Conservation (phyloP, 2,329 filamentous ascomycete genomes). For the Alternaria consortialis region DNA sequence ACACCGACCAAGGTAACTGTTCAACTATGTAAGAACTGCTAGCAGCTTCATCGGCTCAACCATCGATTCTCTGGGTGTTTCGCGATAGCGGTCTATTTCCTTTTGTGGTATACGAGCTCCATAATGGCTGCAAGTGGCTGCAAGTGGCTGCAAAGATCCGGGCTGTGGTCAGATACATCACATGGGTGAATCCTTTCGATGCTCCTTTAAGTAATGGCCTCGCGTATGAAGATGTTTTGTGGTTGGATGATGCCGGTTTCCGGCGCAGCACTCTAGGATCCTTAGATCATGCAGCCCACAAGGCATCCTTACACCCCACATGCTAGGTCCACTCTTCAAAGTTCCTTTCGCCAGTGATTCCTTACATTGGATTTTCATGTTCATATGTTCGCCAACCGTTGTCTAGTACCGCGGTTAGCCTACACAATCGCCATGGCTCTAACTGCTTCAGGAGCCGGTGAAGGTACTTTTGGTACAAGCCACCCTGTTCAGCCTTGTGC, state of each 20-base stretch:
- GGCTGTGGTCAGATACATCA: neutral
- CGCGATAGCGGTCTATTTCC: neutral
- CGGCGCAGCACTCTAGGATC: neutral
- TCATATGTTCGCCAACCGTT: slow-evolving; percentile 13
- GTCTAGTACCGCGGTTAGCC: slow-evolving; percentile 6
- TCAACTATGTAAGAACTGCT: neutral
- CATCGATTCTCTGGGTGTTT: neutral
- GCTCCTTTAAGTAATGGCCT: neutral
- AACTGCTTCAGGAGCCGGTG: slow-evolving; percentile 18
- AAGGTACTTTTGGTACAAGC: slow-evolving; percentile 10
- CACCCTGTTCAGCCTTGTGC: slow-evolving; percentile 18
- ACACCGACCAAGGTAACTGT: slow-evolving; percentile 7
- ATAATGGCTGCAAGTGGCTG: neutral
- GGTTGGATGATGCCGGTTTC: neutral
- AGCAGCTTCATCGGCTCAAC: neutral
- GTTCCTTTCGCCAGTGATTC: neutral
- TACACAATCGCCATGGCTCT: slow-evolving; percentile 6
- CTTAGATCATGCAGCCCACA: slow-evolving; percentile 1
- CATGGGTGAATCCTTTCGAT: neutral
- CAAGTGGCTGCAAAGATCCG: neutral
- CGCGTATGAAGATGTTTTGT: neutral
- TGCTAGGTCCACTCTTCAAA: neutral
- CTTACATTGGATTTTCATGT: neutral
- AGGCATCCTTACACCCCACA: slow-evolving; percentile 1
- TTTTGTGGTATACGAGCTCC: neutral